A percentile compares a stretch with the other conserved stretches of the same genome.
Conservation (phyloP, 1,284 basidiomycete species). For the Coriolopsis trogii region DNA sequence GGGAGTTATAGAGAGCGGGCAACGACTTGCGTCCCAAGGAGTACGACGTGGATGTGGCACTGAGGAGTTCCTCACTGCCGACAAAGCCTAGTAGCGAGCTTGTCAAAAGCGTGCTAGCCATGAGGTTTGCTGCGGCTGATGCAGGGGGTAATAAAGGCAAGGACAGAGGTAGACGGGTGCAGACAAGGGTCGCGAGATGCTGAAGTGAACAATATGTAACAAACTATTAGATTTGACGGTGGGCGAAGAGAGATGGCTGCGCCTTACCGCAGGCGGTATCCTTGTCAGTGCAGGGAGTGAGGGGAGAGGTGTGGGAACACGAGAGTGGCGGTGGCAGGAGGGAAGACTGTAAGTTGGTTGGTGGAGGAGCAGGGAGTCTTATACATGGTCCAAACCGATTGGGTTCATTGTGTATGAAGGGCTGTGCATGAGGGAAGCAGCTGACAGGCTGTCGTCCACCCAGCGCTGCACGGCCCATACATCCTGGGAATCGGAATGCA, state of each 20-base stretch:
- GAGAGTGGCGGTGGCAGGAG: neutral
- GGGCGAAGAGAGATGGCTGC: neutral
- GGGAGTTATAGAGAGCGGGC: constrained; percentile 15
- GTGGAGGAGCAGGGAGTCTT: neutral
- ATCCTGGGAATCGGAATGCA: too few species aligned
- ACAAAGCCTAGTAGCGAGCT: constrained; percentile 16
- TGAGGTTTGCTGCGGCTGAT: constrained; percentile 1
- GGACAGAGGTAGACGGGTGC: neutral
- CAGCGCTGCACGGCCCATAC: too few species aligned
- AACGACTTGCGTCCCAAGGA: constrained; percentile 9
- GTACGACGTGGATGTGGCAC: constrained; percentile 7
- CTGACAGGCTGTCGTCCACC: too few species aligned
- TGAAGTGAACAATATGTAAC: neutral
- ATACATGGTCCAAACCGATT: neutral
- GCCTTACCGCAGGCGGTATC: neutral
- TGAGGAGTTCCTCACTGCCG: constrained; percentile 11
- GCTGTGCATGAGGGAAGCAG: constrained; percentile 1
- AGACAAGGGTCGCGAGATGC: neutral
- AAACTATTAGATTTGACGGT: too few species aligned
- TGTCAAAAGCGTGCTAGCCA: neutral
- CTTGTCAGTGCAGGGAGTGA: neutral
- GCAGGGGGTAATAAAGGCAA: neutral
- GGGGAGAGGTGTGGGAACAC: neutral
- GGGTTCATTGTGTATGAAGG: constrained; percentile 4
- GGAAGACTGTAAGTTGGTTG: too few species aligned